phyloP scores from a whole-genome alignment of 768 basidiomycete genomes.

The Roridomyces roridus region DNA sequence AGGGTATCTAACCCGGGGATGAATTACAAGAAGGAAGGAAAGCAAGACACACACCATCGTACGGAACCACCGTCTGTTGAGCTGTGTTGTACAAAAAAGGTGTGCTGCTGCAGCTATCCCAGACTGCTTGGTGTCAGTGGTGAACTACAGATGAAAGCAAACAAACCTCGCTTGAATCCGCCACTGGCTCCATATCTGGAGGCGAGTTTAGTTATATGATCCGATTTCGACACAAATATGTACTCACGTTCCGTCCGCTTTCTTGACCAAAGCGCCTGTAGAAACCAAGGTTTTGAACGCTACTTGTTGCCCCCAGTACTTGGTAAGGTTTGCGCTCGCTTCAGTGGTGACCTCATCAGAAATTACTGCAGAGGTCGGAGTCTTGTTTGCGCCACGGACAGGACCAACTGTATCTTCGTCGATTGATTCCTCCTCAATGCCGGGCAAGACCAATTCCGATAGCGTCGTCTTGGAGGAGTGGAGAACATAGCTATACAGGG shows the following conservation, averaged over 20 bases:
- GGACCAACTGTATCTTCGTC: background rate
- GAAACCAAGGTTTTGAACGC: slow-evolving; percentile 53
- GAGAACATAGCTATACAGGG: slow-evolving; percentile 73
- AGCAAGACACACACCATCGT: slow-evolving; percentile 64
- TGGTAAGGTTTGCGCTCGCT: no score
- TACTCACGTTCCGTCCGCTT: slow-evolving; percentile 39
- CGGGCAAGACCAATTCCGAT: slow-evolving; percentile 27
- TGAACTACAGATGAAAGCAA: slow-evolving; percentile 16
- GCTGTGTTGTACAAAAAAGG: slow-evolving; percentile 57
- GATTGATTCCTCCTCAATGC: no score
- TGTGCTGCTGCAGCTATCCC: slow-evolving; percentile 75
- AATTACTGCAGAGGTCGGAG: no score
- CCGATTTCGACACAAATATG: background rate
- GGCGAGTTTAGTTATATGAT: background rate
- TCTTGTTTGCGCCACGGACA: slow-evolving; percentile 16
- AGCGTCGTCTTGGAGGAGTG: slow-evolving; percentile 46
- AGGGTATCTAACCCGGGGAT: slow-evolving; percentile 34
- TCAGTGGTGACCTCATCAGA: no score
- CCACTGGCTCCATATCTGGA: slow-evolving; percentile 43
- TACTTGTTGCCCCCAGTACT: slow-evolving; percentile 58
- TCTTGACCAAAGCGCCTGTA: slow-evolving; percentile 48
- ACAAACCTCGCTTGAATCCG: slow-evolving; percentile 56
- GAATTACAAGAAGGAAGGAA: background rate
- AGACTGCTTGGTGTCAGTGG: no score
- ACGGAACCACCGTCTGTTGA: slow-evolving; percentile 63